Conservation (phyloP, 441 rosid genomes). For the Corymbia citriodora region DNA sequence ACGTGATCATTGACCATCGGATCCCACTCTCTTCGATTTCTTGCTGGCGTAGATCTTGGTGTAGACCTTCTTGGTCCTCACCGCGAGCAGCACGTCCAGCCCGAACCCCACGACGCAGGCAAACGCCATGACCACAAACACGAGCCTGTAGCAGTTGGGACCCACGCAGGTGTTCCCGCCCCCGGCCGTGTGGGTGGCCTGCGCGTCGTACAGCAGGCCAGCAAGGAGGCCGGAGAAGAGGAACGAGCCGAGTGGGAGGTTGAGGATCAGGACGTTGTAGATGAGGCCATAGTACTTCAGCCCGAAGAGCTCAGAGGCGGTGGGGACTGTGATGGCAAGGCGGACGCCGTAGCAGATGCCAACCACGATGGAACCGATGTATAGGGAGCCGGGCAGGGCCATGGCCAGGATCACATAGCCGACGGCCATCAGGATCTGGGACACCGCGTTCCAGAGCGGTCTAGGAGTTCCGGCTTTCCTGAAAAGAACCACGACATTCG, state of each 20-base stretch:
- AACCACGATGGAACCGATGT: constrained; percentile 41
- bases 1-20: not conserved
- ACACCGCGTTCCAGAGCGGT: constrained; percentile 47
- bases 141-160: constrained; percentile 41
- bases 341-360: constrained; percentile 51
- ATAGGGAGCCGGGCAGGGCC: constrained; percentile 44
- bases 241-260: constrained; percentile 48
- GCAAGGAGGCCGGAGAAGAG: constrained; percentile 58
- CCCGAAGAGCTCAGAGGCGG: constrained; percentile 51
- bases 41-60: constrained; percentile 29
- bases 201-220: constrained; percentile 36
- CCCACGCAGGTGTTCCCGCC: constrained; percentile 52
- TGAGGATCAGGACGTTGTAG: constrained; percentile 48
- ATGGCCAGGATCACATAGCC: constrained; percentile 43
- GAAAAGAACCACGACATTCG: not conserved
- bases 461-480: constrained; percentile 47
- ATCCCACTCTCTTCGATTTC: constrained; percentile 9
- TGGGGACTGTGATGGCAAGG: constrained; percentile 41
- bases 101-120: constrained; percentile 38
- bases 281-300: constrained; percentile 46
- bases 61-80: constrained; percentile 33
- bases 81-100: constrained; percentile 29
- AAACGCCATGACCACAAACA: constrained; percentile 39
- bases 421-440: constrained; percentile 42
- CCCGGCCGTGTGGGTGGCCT: constrained; percentile 27